Evolutionary conservation across 2,329 filamentous ascomycete species (phyloP).

Genomic region (Moelleriella libera): DNA sequence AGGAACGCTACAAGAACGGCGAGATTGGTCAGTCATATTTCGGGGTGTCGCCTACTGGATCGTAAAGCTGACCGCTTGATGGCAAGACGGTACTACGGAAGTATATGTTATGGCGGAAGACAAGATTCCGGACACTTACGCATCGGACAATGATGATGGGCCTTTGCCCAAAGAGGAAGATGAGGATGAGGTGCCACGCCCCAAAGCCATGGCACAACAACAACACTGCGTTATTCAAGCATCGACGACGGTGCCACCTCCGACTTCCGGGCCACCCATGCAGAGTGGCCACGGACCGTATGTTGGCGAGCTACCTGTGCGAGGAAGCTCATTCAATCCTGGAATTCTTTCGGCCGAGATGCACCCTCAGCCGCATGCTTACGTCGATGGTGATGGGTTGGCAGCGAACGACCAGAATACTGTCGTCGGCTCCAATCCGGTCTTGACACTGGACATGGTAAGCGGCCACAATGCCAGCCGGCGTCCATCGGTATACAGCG

Average conservation of each 20-base stretch:
- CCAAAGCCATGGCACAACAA: conserved; percentile 13
- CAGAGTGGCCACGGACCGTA: conserved; percentile 20
- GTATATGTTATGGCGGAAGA: conserved; percentile 39
- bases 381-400: conserved; percentile 22
- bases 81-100: conserved; percentile 29
- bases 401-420: conserved; percentile 18
- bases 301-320: conserved; percentile 29
- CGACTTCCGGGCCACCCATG: conserved; percentile 15
- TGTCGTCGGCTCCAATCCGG: conserved; percentile 18
- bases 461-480: conserved; percentile 29
- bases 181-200: conserved; percentile 23
- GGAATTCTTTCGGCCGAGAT: conserved; percentile 28
- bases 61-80: conserved; percentile 5
- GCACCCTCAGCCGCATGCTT: conserved; percentile 23
- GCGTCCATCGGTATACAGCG: conserved; percentile 30
- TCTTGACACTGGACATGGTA: conserved; percentile 31
- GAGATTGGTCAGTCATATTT: conserved; percentile 35
- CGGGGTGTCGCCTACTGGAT: background rate
- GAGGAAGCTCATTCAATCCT: conserved; percentile 23
- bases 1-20: conserved; percentile 40
- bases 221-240: conserved; percentile 19
- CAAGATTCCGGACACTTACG: conserved; percentile 30
- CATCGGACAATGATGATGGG: conserved; percentile 31
- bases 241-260: conserved; percentile 17
- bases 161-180: conserved; percentile 26